Percentiles rank a stretch among this genome's conserved stretches.
These are phyloP conservation scores for Suillus lakei DNA, from an alignment of 768 basidiomycete genomes.

Conservation along the genomic window DNA sequence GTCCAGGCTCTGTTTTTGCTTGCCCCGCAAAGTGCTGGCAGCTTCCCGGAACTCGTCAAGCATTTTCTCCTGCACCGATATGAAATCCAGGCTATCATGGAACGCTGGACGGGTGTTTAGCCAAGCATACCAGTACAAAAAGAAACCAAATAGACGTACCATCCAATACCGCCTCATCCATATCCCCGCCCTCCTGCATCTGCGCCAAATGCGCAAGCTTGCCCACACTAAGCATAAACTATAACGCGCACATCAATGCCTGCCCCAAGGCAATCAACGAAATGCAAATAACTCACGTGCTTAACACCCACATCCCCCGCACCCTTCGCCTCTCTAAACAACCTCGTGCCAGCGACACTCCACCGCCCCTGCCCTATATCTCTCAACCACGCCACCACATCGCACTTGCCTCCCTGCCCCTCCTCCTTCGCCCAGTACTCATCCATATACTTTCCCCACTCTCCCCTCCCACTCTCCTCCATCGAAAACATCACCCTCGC, in stretches of 20 bases:
- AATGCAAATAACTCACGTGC: conserved; percentile 59
- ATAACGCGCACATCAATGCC: conserved; percentile 15
- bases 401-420: conserved; percentile 50
- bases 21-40: conserved; percentile 52
- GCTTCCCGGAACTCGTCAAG: conserved; percentile 61
- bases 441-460: conserved; percentile 67
- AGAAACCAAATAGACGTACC: conserved; percentile 42
- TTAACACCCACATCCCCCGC: conserved; percentile 68
- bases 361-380: conserved; percentile 75
- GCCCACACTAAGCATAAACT: conserved; percentile 92
- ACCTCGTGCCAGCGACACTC: conserved; percentile 62
- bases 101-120: conserved; percentile 55
- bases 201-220: conserved; percentile 83
- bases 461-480: conserved; percentile 44
- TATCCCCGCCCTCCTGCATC: conserved; percentile 46
- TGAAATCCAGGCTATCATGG: conserved; percentile 86
- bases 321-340: conserved; percentile 63
- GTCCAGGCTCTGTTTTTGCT: conserved; percentile 66
- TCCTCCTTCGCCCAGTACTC: conserved; percentile 58
- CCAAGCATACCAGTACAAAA: conserved; percentile 8
- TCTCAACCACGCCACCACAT: conserved; percentile 84
- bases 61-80: conserved; percentile 81
- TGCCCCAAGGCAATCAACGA: background rate
- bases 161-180: conserved; percentile 59
- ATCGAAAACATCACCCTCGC: conserved; percentile 82